Evolutionary conservation across 2,329 filamentous ascomycete genomes (phyloP).

Genomic region (Ophiostoma australiae): DNA sequence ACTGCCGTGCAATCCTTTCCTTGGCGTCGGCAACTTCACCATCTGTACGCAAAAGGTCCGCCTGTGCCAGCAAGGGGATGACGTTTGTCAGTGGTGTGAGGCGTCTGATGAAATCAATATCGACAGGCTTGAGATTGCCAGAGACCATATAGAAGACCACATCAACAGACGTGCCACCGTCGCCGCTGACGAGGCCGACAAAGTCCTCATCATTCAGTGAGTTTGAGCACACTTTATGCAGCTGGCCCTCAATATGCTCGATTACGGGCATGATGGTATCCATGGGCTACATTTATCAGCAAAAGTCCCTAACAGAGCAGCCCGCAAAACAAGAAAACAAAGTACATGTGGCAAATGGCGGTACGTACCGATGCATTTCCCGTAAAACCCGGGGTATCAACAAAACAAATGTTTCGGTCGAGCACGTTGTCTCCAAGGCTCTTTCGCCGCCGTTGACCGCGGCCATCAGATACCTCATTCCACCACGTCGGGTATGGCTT

Average conservation of each 20-base stretch:
- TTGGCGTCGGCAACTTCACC: constrained; percentile 58
- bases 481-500: constrained; percentile 87
- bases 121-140: constrained; percentile 55
- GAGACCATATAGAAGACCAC: constrained; percentile 76
- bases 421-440: constrained; percentile 72
- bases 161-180: constrained; percentile 79
- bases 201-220: constrained; percentile 69
- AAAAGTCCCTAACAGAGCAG: neutral
- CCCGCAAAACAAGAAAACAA: neutral
- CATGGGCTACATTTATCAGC: constrained; percentile 40
- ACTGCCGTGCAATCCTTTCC: constrained; percentile 50
- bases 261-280: constrained; percentile 57
- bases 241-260: constrained; percentile 67
- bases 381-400: constrained; percentile 70
- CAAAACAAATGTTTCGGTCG: constrained; percentile 89
- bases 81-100: constrained; percentile 74
- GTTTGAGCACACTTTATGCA: constrained; percentile 59
- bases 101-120: constrained; percentile 66
- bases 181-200: constrained; percentile 70
- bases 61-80: constrained; percentile 72
- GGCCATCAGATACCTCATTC: constrained; percentile 67
- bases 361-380: constrained; percentile 48
- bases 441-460: constrained; percentile 55
- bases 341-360: constrained; percentile 1
- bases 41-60: constrained; percentile 58